Conservation (phyloP, 768 basidiomycete species). For the Suillus paluster region DNA sequence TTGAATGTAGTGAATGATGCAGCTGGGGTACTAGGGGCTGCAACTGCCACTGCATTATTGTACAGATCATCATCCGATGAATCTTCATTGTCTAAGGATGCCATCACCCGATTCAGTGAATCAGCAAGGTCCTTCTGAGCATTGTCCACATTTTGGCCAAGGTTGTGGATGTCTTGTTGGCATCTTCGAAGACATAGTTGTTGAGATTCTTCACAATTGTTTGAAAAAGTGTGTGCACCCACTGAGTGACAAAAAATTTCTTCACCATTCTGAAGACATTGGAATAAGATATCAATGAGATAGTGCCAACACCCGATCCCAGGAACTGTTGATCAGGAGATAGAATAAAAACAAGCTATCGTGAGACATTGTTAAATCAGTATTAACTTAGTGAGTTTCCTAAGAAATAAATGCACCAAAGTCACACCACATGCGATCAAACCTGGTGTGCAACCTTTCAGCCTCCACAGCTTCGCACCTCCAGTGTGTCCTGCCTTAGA, state of each 20-base stretch:
- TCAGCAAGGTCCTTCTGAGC: not conserved
- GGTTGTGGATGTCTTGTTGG: not conserved
- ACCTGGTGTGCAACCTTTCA: constrained; percentile 4
- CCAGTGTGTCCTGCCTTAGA: not conserved
- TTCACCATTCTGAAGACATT: not conserved
- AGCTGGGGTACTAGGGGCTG: too few relatives aligned
- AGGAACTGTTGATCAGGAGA: constrained; percentile 9
- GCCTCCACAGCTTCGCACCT: not conserved
- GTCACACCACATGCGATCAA: constrained; percentile 5
- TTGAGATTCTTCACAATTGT: not conserved
- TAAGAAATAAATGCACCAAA: not conserved
- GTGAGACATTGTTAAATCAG: not conserved
- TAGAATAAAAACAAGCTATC: constrained; percentile 6
- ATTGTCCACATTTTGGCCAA: not conserved
- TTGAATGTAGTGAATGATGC: too few relatives aligned
- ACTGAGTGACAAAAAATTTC: not conserved
- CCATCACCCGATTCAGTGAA: not conserved
- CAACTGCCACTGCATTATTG: too few relatives aligned
- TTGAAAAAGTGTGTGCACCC: not conserved
- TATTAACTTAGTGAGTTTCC: too few relatives aligned
- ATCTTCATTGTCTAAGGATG: not conserved
- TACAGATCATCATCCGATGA: not conserved
- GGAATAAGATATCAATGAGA: constrained; percentile 4
- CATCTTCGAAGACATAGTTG: not conserved
- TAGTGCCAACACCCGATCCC: not conserved